These are phyloP conservation scores for Medicago ruthenica DNA, from an alignment of 306 rosid species.

Conservation along the genomic window DNA sequence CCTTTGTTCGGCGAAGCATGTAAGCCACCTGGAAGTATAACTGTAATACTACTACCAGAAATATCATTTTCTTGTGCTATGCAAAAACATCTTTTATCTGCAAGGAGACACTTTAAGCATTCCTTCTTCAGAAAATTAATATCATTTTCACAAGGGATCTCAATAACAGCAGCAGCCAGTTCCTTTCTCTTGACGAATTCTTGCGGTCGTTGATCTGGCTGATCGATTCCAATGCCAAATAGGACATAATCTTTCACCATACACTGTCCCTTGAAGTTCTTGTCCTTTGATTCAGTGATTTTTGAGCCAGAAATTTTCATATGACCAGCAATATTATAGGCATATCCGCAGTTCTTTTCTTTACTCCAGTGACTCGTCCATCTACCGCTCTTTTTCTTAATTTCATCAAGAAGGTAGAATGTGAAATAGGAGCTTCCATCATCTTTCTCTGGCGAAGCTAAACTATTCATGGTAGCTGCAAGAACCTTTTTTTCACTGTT, in stretches of 20 bases:
- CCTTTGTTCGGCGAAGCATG: conserved; percentile 81
- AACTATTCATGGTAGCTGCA: conserved; percentile 69
- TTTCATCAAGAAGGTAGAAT: conserved; percentile 77
- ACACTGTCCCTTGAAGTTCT: conserved; percentile 41
- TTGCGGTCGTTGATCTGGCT: conserved; percentile 53
- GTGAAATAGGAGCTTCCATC: conserved; percentile 62
- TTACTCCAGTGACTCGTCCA: conserved; percentile 76
- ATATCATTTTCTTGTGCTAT: conserved; percentile 50
- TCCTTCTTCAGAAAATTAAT: conserved; percentile 45
- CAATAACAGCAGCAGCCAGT: conserved; percentile 76
- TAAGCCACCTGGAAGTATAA: conserved; percentile 80
- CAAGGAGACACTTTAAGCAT: conserved; percentile 48
- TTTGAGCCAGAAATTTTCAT: conserved; percentile 71
- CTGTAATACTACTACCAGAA: conserved; percentile 45
- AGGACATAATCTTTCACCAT: conserved; percentile 67
- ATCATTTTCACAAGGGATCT: conserved; percentile 57
- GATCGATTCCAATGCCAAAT: conserved; percentile 60
- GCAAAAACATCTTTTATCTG: conserved; percentile 53
- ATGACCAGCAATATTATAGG: conserved; percentile 72
- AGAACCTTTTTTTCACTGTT: conserved; percentile 62
- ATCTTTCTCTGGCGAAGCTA: conserved; percentile 65
- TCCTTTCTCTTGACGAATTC: conserved; percentile 56
- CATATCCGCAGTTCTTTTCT: conserved; percentile 64
- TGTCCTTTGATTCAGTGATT: conserved; percentile 46
- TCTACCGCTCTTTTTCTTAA: conserved; percentile 73